Conservation (phyloP, 108 stramenopile genomes). For the Bacterosira constricta region DNA sequence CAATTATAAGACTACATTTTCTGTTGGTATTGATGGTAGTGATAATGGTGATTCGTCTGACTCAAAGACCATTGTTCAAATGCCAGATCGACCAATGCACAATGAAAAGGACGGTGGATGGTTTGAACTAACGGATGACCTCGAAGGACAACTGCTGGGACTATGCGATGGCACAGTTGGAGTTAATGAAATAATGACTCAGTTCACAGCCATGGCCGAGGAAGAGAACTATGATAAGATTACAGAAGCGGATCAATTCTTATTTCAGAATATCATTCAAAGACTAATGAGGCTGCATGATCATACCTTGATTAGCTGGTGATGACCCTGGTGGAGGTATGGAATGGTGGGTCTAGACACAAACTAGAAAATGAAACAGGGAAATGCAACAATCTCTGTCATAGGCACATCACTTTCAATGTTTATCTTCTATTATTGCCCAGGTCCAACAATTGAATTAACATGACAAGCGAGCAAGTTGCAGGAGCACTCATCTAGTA, state of each 20-base stretch:
- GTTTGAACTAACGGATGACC: slow-evolving; percentile 78
- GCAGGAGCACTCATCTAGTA: too few species aligned
- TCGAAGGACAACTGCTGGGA: slow-evolving; percentile 82
- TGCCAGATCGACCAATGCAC: slow-evolving; percentile 85
- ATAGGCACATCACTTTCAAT: not conserved
- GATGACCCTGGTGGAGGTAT: too few species aligned
- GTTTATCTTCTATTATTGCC: too few species aligned
- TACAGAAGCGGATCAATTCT: slow-evolving; percentile 51
- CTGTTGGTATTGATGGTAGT: slow-evolving; percentile 30
- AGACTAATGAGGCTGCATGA: slow-evolving; percentile 80
- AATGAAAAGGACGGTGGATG: slow-evolving; percentile 64
- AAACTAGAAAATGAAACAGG: too few species aligned
- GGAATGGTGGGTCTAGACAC: too few species aligned
- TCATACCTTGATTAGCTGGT: slow-evolving; percentile 85
- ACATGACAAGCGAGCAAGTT: too few species aligned
- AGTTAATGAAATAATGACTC: slow-evolving; percentile 76
- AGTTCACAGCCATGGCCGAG: slow-evolving; percentile 59
- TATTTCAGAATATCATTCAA: slow-evolving; percentile 72
- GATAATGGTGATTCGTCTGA: slow-evolving; percentile 34
- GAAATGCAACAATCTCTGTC: not conserved
- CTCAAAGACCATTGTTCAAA: slow-evolving; percentile 67
- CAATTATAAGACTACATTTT: slow-evolving; percentile 62
- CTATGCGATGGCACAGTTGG: slow-evolving; percentile 75
- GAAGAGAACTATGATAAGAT: slow-evolving; percentile 54
- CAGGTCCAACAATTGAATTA: too few species aligned